phyloP scores from a whole-genome alignment of 1,139 yeast species.

The Taphrina pruni region DNA sequence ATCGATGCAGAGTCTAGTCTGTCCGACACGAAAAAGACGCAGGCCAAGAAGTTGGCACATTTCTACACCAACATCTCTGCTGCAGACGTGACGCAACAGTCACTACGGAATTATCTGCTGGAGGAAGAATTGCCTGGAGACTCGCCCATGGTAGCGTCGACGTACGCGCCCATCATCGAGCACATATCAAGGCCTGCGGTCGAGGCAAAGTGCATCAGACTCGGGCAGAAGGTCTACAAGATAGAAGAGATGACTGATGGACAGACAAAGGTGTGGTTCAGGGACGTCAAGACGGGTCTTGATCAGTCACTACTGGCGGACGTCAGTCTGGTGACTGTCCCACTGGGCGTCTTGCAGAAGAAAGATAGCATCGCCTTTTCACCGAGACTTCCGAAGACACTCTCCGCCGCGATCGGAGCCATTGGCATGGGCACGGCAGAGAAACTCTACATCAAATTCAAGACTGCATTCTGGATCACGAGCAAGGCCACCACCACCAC shows the following conservation, averaged over 20 bases:
- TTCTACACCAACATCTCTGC: slow-evolving; percentile 30
- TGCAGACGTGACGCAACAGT: slow-evolving; percentile 23
- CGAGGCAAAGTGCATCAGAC: slow-evolving; percentile 2
- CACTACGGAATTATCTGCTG: slow-evolving; percentile 22
- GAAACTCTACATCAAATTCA: slow-evolving; percentile 24
- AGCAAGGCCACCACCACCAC: not conserved
- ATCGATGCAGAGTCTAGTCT: slow-evolving; percentile 4
- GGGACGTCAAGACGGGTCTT: not conserved
- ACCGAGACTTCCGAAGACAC: slow-evolving; percentile 54
- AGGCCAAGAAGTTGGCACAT: slow-evolving; percentile 25
- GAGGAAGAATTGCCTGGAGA: slow-evolving; percentile 27
- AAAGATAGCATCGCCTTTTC: slow-evolving; percentile 53
- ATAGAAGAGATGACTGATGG: not conserved
- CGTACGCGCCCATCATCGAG: slow-evolving; percentile 19
- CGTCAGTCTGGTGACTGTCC: slow-evolving; percentile 54
- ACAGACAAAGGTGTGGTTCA: not conserved
- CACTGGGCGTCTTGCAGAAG: slow-evolving; percentile 54
- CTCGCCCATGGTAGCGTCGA: slow-evolving; percentile 29
- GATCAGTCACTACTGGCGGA: slow-evolving; percentile 50
- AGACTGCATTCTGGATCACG: slow-evolving; percentile 13
- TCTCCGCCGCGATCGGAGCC: slow-evolving; percentile 1
- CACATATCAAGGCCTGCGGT: slow-evolving; percentile 5
- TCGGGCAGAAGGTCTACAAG: slow-evolving; percentile 3
- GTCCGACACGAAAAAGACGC: not conserved
- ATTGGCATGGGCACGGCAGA: slow-evolving; percentile 28